Evolutionary conservation across 768 basidiomycete genomes (phyloP), one percentile per base, ranked within the genome.

Genomic region (Calocybe gangraenosa): DNA sequence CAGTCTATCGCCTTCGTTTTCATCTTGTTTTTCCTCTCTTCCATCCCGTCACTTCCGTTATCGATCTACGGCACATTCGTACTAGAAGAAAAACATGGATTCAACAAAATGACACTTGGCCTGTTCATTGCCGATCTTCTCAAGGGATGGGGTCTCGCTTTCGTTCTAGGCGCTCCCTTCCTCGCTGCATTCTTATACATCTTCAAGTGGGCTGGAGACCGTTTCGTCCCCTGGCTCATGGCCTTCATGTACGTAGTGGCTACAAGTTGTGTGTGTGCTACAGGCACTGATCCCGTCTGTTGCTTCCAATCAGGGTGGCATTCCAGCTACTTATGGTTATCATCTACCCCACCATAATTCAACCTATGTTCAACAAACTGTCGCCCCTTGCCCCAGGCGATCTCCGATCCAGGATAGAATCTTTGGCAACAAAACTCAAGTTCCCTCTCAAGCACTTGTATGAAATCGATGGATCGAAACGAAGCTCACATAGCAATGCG

Each of bases 291-390:
- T 14, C 1, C 28, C 34, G n/a, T n/a, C 42, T 20, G 40, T 14
- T 20, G 33, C 11, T 19, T 32, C 15, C 23, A 22, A 44, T 39
- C 50, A 92, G 93, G 61, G 69, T 96, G 44, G 63, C 71, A 3
- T 87, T 97, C 74, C 92, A 93, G 61, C 63, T 97, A 32, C 67
- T 79, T 58, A 86, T 97, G 80, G 85, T 88, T 48, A 66, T 91
- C 49, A 57, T 92, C 43, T 89, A 88, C 66, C 89, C 90, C 2
- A 87, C 80, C 31, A 70, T 92, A 60, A 92, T 99, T 55, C 92
- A 94, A 55, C 96, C 96, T 0, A 67, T 98, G 45, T 98, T 98
- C 79, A 98, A 99, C 77, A 98, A 92, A 65, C 80, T 97, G 36
- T 92, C 92, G 1, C 90, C 92, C 2, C 77, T 99, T 4, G 70